Conservation (phyloP, 2,329 filamentous ascomycete species). For the Paraphoma chrysanthemicola region DNA sequence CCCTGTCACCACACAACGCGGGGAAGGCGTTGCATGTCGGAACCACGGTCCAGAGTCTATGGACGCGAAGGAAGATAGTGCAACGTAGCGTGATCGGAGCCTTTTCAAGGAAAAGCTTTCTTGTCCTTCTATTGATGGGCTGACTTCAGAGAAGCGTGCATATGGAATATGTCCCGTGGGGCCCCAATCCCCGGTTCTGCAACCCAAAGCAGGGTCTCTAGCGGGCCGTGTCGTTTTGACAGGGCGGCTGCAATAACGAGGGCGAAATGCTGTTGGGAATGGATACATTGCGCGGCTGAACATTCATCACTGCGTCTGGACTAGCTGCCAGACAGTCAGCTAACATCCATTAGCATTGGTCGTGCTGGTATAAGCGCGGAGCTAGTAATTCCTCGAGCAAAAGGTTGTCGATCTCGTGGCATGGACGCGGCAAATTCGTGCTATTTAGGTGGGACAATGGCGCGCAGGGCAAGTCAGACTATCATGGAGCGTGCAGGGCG, state of each 20-base stretch:
- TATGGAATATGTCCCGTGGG: not conserved
- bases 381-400: not conserved
- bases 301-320: not conserved
- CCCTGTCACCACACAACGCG: not conserved
- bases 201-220: not conserved
- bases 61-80: not conserved
- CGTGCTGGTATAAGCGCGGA: not conserved
- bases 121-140: not conserved
- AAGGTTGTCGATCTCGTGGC: not conserved
- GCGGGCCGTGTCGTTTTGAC: not conserved
- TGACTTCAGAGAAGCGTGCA: not conserved
- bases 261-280: not conserved
- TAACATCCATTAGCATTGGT: not conserved
- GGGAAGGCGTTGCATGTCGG: not conserved
- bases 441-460: not conserved
- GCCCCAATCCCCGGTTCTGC: not conserved
- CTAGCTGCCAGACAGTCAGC: not conserved
- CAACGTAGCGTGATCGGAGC: not conserved
- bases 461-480: not conserved
- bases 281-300: not conserved
- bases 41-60: not conserved
- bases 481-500: not conserved
- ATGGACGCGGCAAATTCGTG: not conserved
- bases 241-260: not conserved
- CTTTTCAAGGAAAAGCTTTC: not conserved